Evolutionary conservation across 179 eudicot species (phyloP), one percentile per base, ranked within the genome.

Genomic region (Amaranthus tricolor): DNA sequence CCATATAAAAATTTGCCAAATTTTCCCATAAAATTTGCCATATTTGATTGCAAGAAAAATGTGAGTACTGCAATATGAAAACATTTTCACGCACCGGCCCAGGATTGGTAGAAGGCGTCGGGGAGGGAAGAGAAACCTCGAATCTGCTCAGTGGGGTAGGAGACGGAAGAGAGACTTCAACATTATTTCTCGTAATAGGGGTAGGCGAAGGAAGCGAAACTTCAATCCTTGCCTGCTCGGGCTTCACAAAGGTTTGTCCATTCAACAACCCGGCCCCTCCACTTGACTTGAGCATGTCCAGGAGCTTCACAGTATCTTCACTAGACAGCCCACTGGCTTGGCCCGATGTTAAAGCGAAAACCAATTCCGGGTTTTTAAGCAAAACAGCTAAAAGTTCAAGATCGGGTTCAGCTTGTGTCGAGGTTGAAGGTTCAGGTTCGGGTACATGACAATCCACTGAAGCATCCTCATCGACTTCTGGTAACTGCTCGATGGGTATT

Each of bases 171-270:
- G 96, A 93, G 73, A 95, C 93, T 74, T 84, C 91, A 77, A 86
- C 85, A 56, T 83, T 79, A 78, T 89, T 84, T 55, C 86, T 68
- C 19, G 97, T 95, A 57, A 87, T 72, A 40, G 97, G 95, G 66
- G 98, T 91, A 57, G 97, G 99, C 63, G 97, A 95, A 70, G 99
- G 99, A 76, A 93, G 87, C 54, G 95, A 89, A 75, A 86, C 95
- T 78, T 77, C 79, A 10, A 76, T 81, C 40, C 40, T 62, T 51
- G 21, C 84, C 71, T 81, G 78, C 71, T 85, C 85, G 24, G 66
- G 6, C 48, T 74, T 64, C 61, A 51, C 74, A 8, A 31, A 43
- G 6, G 67, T 71, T 50, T 54, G 62, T 10, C 77, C 80, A 49
- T 68, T 73, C 70, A 76, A 59, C 73, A 77, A 10, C 5, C 79